Evolutionary conservation across 345 rosid genomes (phyloP).

Genomic region (Eutrema heterophyllum): DNA sequence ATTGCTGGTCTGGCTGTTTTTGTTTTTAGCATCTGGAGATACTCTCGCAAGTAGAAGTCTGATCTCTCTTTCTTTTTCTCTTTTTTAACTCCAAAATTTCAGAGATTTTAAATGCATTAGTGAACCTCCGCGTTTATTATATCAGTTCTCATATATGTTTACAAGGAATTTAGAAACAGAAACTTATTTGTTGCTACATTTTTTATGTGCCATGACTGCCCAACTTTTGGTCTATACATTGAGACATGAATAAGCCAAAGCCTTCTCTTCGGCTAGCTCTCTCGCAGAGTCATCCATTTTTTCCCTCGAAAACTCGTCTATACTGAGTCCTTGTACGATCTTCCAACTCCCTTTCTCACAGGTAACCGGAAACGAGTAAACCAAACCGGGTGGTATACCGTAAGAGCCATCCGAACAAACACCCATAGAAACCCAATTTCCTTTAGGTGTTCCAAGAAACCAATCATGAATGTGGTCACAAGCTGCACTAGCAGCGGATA

Average conservation of each 20-base stretch:
- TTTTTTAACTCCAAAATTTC: not conserved
- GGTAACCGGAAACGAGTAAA: slow-evolving; percentile 79
- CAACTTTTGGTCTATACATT: slow-evolving; percentile 10
- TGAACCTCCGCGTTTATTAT: slow-evolving; percentile 26
- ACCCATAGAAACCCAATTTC: slow-evolving; percentile 89
- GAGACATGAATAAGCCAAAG: slow-evolving; percentile 56
- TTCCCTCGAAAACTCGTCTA: slow-evolving; percentile 63
- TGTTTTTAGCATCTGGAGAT: slow-evolving; percentile 60
- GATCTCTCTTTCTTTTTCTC: not conserved
- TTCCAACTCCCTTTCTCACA: slow-evolving; percentile 79
- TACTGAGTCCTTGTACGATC: slow-evolving; percentile 57
- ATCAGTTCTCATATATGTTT: not conserved
- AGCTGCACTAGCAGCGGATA: slow-evolving; percentile 81
- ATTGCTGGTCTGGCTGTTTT: slow-evolving; percentile 51
- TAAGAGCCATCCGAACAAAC: slow-evolving; percentile 92
- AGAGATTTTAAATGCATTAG: not conserved
- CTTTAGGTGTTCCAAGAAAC: slow-evolving; percentile 85
- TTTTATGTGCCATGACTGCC: not conserved
- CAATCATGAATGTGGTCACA: slow-evolving; percentile 88
- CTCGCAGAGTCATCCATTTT: slow-evolving; percentile 75
- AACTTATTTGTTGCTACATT: slow-evolving; percentile 22
- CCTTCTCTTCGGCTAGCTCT: slow-evolving; percentile 77
- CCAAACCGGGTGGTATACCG: slow-evolving; percentile 57
- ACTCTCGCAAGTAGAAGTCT: slow-evolving; percentile 40
- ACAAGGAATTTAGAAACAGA: slow-evolving; percentile 3